Evolutionary conservation across 345 rosid genomes (phyloP).

Genomic region (Sapria himalayana): DNA sequence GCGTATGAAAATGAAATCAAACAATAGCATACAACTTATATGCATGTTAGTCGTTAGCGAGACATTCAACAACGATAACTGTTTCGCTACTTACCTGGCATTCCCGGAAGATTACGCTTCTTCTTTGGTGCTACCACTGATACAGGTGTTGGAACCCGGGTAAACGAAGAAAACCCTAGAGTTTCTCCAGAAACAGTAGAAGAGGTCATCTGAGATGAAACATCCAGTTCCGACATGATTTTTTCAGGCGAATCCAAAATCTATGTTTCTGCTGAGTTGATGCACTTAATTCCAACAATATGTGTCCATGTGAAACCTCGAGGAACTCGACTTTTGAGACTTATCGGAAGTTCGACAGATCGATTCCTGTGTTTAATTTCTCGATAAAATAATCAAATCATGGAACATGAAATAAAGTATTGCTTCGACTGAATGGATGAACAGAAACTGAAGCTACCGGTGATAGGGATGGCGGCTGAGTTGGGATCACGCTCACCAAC

Average conservation of each 20-base stretch:
- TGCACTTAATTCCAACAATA: neutral
- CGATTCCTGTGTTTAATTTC: constrained; percentile 1
- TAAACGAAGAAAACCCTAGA: constrained; percentile 11
- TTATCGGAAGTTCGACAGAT: no score
- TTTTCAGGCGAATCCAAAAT: neutral
- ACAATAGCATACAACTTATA: neutral
- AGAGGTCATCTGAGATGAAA: constrained; percentile 19
- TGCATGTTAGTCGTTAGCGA: no score
- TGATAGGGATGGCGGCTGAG: neutral
- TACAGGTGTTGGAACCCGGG: constrained; percentile 12
- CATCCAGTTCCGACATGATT: constrained; percentile 19
- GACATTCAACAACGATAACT: no score
- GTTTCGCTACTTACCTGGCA: constrained; percentile 44
- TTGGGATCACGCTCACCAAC: neutral
- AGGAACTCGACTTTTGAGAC: no score
- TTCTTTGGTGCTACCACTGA: constrained; percentile 19
- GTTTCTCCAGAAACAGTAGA: constrained; percentile 26
- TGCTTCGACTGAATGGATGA: constrained; percentile 12
- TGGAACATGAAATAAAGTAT: constrained; percentile 6
- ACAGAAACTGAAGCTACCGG: constrained; percentile 8
- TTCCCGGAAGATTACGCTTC: constrained; percentile 69
- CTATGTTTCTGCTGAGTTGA: neutral
- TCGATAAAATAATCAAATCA: neutral
- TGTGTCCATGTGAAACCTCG: neutral
- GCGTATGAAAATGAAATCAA: constrained; percentile 3